Conservation (phyloP, 805 yeast genomes). For the Lipomyces lipofer region DNA sequence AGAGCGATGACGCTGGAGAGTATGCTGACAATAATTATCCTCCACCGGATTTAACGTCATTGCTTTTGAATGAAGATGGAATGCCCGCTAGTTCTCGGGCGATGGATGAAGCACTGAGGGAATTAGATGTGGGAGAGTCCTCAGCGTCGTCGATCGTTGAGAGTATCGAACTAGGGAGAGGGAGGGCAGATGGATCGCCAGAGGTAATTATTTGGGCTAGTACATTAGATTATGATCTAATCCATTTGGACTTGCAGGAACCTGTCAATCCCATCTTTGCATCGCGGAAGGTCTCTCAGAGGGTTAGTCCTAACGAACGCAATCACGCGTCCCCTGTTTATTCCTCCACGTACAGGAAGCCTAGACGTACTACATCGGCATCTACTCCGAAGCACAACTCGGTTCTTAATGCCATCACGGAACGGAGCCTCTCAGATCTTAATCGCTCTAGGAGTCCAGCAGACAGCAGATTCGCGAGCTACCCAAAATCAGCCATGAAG, state of each 20-base stretch:
- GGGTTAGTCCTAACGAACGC: constrained; percentile 3
- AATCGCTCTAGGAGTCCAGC: constrained; percentile 12
- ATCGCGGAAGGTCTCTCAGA: constrained; percentile 12
- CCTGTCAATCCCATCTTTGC: no score
- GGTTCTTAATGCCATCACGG: constrained; percentile 6
- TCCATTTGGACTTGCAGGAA: no score
- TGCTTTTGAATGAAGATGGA: constrained; percentile 1
- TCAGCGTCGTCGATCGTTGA: constrained; percentile 9
- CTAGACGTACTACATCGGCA: no score
- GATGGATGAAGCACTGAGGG: constrained; percentile 13
- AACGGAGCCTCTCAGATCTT: constrained; percentile 12
- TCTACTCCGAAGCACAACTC: neutral
- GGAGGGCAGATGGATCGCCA: neutral
- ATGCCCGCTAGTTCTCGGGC: constrained; percentile 11
- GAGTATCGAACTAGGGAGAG: constrained; percentile 15
- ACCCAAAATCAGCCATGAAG: neutral
- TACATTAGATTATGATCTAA: no score
- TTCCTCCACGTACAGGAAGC: no score
- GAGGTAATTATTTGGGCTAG: neutral
- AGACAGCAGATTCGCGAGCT: constrained; percentile 7
- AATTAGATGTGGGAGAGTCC: neutral
- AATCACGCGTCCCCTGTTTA: constrained; percentile 1
- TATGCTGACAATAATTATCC: neutral
- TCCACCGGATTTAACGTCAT: neutral
- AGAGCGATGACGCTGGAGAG: neutral